A percentile compares a stretch with the other conserved stretches of the same genome.
Evolutionary conservation across 208 protist species (phyloP).

Genomic region (Leishmania turanica): DNA sequence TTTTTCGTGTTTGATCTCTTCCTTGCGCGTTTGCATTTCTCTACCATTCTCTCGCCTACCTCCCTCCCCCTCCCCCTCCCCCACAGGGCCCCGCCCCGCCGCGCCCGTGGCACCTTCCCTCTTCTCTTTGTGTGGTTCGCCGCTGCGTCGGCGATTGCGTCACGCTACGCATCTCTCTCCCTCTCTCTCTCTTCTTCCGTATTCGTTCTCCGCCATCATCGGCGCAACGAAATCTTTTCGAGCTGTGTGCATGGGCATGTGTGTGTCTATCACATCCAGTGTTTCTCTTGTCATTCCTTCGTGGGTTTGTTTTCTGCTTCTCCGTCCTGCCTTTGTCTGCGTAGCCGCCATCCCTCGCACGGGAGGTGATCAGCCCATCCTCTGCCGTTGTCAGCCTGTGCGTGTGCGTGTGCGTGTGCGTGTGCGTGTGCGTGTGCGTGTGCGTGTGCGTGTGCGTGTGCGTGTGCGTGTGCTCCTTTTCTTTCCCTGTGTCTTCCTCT

Average conservation of each 20-base stretch:
- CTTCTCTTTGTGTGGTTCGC: no score
- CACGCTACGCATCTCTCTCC: no score
- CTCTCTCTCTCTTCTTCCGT: no score
- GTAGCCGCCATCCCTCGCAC: not conserved
- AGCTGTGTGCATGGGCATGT: not conserved
- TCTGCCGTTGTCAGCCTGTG: not conserved
- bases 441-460: not conserved
- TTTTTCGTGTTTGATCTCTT: no score
- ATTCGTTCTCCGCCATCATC: no score
- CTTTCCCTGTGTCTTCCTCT: not conserved
- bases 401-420: not conserved
- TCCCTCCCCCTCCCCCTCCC: not conserved
- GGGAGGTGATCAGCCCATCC: not conserved
- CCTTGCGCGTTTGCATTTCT: no score
- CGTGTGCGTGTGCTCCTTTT: not conserved
- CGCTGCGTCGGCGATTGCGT: no score
- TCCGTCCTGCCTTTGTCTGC: not conserved
- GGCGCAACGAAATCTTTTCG: not conserved
- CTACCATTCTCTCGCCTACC: no score
- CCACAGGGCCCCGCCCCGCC: not conserved
- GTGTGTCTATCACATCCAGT: not conserved
- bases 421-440: not conserved
- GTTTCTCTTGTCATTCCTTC: no score
- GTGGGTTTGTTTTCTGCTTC: no score
- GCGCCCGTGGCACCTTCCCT: no score